Evolutionary conservation across 176 grass and related monocot species (phyloP), one percentile per base, ranked within the genome.

Genomic region (Paspalum vaginatum): DNA sequence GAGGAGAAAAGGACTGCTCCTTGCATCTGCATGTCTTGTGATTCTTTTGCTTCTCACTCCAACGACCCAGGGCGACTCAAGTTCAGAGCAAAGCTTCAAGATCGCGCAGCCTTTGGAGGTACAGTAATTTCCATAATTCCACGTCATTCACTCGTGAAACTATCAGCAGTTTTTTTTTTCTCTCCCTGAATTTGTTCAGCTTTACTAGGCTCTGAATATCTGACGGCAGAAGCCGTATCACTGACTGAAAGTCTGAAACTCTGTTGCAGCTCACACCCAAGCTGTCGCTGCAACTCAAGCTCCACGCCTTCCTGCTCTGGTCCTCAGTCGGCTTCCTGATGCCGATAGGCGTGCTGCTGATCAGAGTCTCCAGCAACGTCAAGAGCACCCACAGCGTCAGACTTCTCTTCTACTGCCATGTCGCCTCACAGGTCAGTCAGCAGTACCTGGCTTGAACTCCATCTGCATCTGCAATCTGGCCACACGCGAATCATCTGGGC

Each of bases 231-330:
- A 54, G 51, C 6, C 47, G 17, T 16, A 51, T 61, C 25, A 80
- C 49, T 81, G 44, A 72, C 63, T 38, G 55, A 17, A 39, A 27
- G 45, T 25, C 51, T 32, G 24, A 73, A 63, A 18, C 50, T 4
- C 43, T 74, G 0, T 64, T 65, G 65, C 87, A 93, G 97, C 77
- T 88, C 52, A 99, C 81, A 7, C 90, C 88, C 18, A 81, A 91
- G 72, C 86, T 91, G 9, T 95, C 84, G 70, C 24, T 75, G 49
- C 97, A 99, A 79, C 86, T 99, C 68, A 95, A 82, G 72, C 59
- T 96, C 32, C 97, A 99, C 43, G 91, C 93, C 10, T 91, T 99
- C 78, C 85, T 99, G 1, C 88, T 96, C 18, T 99, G 97, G 93
- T 90, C 79, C 53, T 99, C 97, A 0, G 71, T 96, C 43, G 97